phyloP scores from a whole-genome alignment of 2,329 filamentous ascomycete species.

The Alternaria postmessia region DNA sequence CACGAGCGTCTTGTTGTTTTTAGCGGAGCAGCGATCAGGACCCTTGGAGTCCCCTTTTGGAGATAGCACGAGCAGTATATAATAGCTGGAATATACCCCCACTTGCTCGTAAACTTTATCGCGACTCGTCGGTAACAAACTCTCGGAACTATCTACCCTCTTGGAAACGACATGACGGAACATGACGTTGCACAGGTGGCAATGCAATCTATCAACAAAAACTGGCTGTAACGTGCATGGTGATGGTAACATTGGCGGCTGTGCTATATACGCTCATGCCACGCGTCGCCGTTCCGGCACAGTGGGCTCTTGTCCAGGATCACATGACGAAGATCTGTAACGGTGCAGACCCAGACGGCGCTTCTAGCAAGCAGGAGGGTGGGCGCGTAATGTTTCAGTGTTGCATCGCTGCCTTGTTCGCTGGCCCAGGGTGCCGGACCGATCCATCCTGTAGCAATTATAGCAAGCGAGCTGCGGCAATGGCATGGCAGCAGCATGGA shows the following conservation, averaged over 20 bases:
- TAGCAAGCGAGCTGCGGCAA: conserved; percentile 20
- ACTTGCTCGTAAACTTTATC: conserved; percentile 13
- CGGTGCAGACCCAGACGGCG: background rate
- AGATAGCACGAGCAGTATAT: conserved; percentile 29
- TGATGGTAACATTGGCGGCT: background rate
- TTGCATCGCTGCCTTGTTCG: conserved; percentile 5
- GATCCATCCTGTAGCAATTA: conserved; percentile 12
- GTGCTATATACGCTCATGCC: conserved; percentile 23
- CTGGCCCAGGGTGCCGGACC: conserved; percentile 19
- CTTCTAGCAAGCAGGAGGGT: conserved; percentile 6
- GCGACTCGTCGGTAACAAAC: background rate
- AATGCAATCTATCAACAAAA: background rate
- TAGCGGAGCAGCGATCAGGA: conserved; percentile 24
- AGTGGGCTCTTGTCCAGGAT: conserved; percentile 10
- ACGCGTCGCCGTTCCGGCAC: conserved; percentile 29
- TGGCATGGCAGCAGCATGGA: conserved; percentile 3
- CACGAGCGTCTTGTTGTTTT: conserved; percentile 16
- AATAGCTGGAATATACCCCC: conserved; percentile 31
- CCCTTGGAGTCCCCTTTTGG: conserved; percentile 2
- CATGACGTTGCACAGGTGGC: conserved; percentile 4
- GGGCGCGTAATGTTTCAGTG: conserved; percentile 14
- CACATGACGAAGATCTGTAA: conserved; percentile 2
- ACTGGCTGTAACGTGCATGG: background rate
- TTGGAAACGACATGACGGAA: background rate
- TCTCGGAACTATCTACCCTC: background rate